A percentile compares a stretch with the other conserved stretches of the same genome.
phyloP scores from a whole-genome alignment of 179 eudicot species.

The Spinacia oleracea region DNA sequence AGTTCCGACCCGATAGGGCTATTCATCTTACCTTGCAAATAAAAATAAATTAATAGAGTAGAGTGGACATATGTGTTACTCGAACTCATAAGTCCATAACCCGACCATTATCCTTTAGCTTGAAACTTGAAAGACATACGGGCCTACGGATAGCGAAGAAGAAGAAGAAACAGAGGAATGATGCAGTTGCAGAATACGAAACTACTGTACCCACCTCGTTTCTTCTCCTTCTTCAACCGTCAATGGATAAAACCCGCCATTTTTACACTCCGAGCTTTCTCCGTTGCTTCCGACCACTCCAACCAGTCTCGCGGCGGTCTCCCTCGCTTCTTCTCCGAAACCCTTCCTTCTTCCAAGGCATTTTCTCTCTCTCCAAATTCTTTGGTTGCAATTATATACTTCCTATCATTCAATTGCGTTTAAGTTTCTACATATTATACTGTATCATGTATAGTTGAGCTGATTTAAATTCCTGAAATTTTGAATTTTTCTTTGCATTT shows the following conservation, averaged over 20 bases:
- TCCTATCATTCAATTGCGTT: not conserved
- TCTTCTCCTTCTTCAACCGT: slow-evolving; percentile 6
- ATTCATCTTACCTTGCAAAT: too few relatives aligned
- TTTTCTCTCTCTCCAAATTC: slow-evolving; percentile 6
- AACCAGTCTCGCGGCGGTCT: slow-evolving; percentile 92
- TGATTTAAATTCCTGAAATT: not conserved
- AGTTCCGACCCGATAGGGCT: too few relatives aligned
- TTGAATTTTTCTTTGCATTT: not conserved
- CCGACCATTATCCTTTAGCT: too few relatives aligned
- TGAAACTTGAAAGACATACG: too few relatives aligned
- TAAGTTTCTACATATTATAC: not conserved
- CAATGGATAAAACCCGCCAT: slow-evolving; percentile 33
- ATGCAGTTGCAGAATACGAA: slow-evolving; percentile 10
- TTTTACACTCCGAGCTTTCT: slow-evolving; percentile 40
- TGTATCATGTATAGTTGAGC: not conserved
- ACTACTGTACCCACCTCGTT: not conserved
- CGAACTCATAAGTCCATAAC: too few relatives aligned
- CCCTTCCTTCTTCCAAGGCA: slow-evolving; percentile 72
- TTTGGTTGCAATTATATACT: not conserved
- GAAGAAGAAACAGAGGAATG: not conserved
- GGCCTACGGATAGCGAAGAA: too few relatives aligned
- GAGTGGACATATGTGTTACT: too few relatives aligned
- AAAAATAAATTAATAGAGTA: too few relatives aligned
- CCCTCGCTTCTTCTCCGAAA: slow-evolving; percentile 83
- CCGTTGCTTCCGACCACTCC: slow-evolving; percentile 42